Percentiles rank a stretch among this genome's conserved stretches.
Evolutionary conservation across 805 yeast genomes (phyloP).

Genomic region (Kodamaea kaohsiungensis): DNA sequence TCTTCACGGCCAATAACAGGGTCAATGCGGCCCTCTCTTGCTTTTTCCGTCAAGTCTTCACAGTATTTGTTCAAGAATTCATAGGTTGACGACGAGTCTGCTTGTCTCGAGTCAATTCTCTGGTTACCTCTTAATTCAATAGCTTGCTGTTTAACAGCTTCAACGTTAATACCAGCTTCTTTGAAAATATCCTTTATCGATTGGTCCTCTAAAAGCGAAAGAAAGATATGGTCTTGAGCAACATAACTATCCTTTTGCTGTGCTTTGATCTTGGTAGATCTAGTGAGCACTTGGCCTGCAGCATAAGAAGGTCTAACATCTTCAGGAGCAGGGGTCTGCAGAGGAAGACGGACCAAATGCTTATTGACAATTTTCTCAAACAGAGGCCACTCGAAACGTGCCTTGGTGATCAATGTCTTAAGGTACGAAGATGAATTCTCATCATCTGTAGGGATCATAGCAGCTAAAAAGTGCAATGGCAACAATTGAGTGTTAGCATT

Average conservation of each 20-base stretch:
- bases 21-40: constrained; percentile 91
- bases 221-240: constrained; percentile 90
- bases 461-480: constrained; percentile 91
- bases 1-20: constrained; percentile 99
- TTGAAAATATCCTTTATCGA: constrained; percentile 70
- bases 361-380: constrained; percentile 81
- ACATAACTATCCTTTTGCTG: constrained; percentile 89
- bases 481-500: constrained; percentile 78
- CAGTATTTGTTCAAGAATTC: constrained; percentile 92
- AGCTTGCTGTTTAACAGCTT: constrained; percentile 75
- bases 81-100: constrained; percentile 82
- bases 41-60: constrained; percentile 88
- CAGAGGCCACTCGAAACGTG: constrained; percentile 81
- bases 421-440: constrained; percentile 55
- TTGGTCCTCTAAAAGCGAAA: constrained; percentile 81
- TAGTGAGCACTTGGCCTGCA: constrained; percentile 71
- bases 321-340: constrained; percentile 86
- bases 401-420: constrained; percentile 80
- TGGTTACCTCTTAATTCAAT: constrained; percentile 83
- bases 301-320: constrained; percentile 75
- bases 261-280: constrained; percentile 74
- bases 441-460: constrained; percentile 70
- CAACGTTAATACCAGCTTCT: constrained; percentile 66
- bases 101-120: constrained; percentile 89
- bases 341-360: constrained; percentile 79